Base-by-base conservation (phyloP, 352 stramenopile genomes). In the Pythium utonaiense region DNA sequence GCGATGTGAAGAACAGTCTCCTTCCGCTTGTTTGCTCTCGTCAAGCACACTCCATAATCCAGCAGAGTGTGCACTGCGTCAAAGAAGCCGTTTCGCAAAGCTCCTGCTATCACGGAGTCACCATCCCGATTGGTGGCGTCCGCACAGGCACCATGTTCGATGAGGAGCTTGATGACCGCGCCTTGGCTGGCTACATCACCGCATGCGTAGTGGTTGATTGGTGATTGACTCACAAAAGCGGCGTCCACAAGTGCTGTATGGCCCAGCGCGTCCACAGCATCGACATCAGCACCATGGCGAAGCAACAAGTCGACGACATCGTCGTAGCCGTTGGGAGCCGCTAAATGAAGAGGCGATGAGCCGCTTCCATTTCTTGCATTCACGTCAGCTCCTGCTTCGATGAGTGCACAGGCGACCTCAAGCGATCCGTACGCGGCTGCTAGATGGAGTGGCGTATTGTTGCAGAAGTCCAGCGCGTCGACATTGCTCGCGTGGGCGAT, bases 171-270 rank as follows among this genome's bases (percentile, higher is more conserved):
- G 25, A 75, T 61, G n/a, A 82, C 60, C 2, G 49, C 48, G 16
- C 50, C 48, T 44, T 78, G 73, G 28, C 61, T 76, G 14, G 33
- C 50, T 19, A 63, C 36, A 28, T 78, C 67, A n/a, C 73, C 70
- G 21, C 53, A 67, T 7, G 70, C 67, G 38, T 78, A 80, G 51
- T 72, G 70, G 1, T 60, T 52, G 8, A 52, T 21, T 10, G 73
- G 24, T 2, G 31, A 57, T 57, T 80, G 70, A 31, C 34, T 70
- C 41, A 80, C 58, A 45, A 76, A 80, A 13, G 70, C 55, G 0
- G 74, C 74, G 16, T 71, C 53, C 22, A 77, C 68, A 34, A 82
- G 50, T 21, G 74, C 61, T 24, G 74, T 78, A 41, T 77, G 77
- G 47, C 70, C 67, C 19, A 51, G 42, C 6, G 66, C 54, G 34